phyloP scores from a whole-genome alignment of 805 yeast genomes.

The Candida sithepensis region DNA sequence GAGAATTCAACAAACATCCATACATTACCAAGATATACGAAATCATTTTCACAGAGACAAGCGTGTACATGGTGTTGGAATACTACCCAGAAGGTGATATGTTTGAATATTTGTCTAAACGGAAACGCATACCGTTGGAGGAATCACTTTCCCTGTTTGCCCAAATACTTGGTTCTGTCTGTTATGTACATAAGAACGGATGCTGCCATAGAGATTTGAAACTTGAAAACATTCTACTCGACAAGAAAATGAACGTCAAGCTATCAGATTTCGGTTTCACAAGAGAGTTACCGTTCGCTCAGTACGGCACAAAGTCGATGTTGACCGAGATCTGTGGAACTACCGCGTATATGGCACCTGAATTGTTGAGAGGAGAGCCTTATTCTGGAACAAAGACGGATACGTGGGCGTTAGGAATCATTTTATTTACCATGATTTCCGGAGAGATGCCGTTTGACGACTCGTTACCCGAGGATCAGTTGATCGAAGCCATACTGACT shows the following conservation, averaged over 20 bases:
- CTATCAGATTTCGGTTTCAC: constrained; percentile 94
- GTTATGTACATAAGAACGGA: constrained; percentile 72
- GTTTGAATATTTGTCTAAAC: constrained; percentile 59
- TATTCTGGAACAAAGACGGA: constrained; percentile 82
- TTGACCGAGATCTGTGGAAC: constrained; percentile 91
- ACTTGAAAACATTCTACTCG: constrained; percentile 71
- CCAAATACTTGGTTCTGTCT: constrained; percentile 62
- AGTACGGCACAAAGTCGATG: constrained; percentile 30
- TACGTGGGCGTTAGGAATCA: constrained; percentile 90
- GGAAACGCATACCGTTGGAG: constrained; percentile 46
- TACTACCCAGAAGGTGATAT: constrained; percentile 82
- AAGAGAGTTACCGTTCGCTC: constrained; percentile 51
- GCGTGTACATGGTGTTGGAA: constrained; percentile 85
- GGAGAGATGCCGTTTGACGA: constrained; percentile 93
- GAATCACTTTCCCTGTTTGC: constrained; percentile 54
- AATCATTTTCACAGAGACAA: constrained; percentile 72
- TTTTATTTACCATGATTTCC: constrained; percentile 75
- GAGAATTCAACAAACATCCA: constrained; percentile 72
- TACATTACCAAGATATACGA: constrained; percentile 84
- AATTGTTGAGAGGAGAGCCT: constrained; percentile 60
- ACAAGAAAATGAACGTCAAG: constrained; percentile 58
- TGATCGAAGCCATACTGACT: constrained; percentile 54
- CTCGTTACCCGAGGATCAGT: constrained; percentile 58
- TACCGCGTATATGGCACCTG: constrained; percentile 96
- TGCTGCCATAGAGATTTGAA: constrained; percentile 84